Percentiles rank a stretch among this genome's conserved stretches.
Evolutionary conservation across 1,139 yeast genomes (phyloP).

Genomic region (Yamadazyma taylorii): DNA sequence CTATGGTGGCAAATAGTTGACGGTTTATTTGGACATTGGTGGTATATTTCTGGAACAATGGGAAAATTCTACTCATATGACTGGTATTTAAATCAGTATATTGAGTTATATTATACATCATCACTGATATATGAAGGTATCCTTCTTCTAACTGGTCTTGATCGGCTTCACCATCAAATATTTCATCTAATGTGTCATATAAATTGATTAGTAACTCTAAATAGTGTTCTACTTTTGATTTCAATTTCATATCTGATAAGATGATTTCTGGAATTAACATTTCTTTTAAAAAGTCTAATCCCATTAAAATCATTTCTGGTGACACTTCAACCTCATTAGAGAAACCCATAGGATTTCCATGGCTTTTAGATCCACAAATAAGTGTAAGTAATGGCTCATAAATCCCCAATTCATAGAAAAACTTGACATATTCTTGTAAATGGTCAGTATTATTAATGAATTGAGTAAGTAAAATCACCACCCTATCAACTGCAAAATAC

Average conservation of each 20-base stretch:
- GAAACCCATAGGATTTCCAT: too few species aligned
- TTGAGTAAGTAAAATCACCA: constrained; percentile 31
- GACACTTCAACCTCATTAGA: too few species aligned
- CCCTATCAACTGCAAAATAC: constrained; percentile 11
- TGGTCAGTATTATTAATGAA: constrained; percentile 32
- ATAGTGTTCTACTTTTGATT: constrained; percentile 5
- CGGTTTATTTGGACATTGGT: constrained; percentile 18
- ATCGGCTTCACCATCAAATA: constrained; percentile 7
- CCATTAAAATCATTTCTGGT: constrained; percentile 3
- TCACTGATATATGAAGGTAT: constrained; percentile 15
- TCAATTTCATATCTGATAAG: constrained; percentile 9
- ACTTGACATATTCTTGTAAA: constrained; percentile 16
- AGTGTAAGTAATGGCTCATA: constrained; percentile 6
- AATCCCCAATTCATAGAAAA: constrained; percentile 15
- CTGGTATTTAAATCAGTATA: constrained; percentile 17
- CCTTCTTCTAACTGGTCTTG: constrained; percentile 17
- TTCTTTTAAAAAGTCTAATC: constrained; percentile 13
- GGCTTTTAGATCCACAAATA: neutral
- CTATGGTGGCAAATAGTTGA: constrained; percentile 36
- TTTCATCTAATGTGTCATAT: constrained; percentile 2
- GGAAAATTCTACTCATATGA: constrained; percentile 8
- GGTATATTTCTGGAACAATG: constrained; percentile 8
- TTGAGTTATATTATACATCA: constrained; percentile 19
- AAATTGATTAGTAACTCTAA: constrained; percentile 6
- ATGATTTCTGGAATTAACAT: constrained; percentile 13